A percentile compares a stretch with the other conserved stretches of the same genome.
Evolutionary conservation across 768 basidiomycete genomes (phyloP).

Genomic region (Mycena pura): DNA sequence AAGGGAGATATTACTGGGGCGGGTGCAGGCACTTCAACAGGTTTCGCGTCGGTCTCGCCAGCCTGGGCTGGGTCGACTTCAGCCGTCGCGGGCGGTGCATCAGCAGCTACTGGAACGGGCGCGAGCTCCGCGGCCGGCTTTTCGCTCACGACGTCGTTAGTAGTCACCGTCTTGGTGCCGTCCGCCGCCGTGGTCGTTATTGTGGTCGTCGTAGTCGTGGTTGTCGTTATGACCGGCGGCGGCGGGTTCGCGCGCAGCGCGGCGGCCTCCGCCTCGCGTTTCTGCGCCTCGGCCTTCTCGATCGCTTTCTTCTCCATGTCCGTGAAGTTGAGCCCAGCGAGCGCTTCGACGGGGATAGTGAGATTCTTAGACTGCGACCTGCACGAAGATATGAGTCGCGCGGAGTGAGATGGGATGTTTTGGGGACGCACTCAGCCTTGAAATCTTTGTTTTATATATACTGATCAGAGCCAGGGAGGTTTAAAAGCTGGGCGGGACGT

Average conservation of each 20-base stretch:
- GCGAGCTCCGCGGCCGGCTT: background rate
- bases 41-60: background rate
- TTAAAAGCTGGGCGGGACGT: background rate
- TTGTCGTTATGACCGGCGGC: background rate
- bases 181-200: background rate
- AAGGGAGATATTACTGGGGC: background rate
- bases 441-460: slow-evolving; percentile 6
- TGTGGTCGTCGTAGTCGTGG: slow-evolving; percentile 2
- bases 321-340: slow-evolving; percentile 24
- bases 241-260: background rate
- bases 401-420: background rate
- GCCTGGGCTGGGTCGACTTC: background rate
- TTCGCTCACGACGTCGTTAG: background rate
- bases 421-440: background rate
- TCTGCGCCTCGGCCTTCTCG: slow-evolving; percentile 16
- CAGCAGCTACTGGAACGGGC: background rate
- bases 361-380: slow-evolving; percentile 15
- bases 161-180: slow-evolving; percentile 8
- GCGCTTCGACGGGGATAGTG: slow-evolving; percentile 19
- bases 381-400: background rate
- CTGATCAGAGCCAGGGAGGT: background rate
- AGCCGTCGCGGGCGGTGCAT: background rate
- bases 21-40: background rate
- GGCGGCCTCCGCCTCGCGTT: slow-evolving; percentile 13
- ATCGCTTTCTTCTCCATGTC: slow-evolving; percentile 27